A percentile compares a stretch with the other conserved stretches of the same genome.
Conservation (phyloP, 805 yeast genomes). For the Sugiyamaella chiloensis region DNA sequence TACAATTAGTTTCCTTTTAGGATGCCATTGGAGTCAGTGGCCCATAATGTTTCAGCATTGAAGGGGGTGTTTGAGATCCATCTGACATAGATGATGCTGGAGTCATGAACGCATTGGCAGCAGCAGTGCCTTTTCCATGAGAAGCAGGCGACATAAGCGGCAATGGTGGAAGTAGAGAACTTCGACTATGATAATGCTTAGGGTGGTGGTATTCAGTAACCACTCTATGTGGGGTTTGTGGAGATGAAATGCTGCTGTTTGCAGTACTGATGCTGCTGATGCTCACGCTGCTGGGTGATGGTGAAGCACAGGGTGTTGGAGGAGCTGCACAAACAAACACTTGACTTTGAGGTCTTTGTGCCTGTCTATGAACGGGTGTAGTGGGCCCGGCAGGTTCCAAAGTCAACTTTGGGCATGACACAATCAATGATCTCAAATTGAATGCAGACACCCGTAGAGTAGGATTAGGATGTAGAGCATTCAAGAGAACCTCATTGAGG, state of each 20-base stretch:
- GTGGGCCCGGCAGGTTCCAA: background rate
- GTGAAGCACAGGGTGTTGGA: slow-evolving; percentile 11
- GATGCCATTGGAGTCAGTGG: slow-evolving; percentile 3
- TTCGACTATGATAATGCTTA: background rate
- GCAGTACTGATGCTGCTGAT: background rate
- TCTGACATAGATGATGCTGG: background rate
- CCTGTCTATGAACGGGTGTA: background rate
- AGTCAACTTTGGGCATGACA: slow-evolving; percentile 10
- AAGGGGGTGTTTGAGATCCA: background rate
- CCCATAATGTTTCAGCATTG: background rate
- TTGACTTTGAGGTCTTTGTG: background rate
- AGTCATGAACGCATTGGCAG: background rate
- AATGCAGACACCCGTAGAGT: slow-evolving; percentile 14
- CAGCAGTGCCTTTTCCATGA: background rate
- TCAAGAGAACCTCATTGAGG: slow-evolving; percentile 38
- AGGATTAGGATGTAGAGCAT: slow-evolving; percentile 18
- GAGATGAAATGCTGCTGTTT: background rate
- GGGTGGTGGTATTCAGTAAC: background rate
- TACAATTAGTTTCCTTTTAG: too few relatives aligned
- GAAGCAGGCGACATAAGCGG: background rate
- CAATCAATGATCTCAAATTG: slow-evolving; percentile 15
- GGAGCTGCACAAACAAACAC: too few relatives aligned
- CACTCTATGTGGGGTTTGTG: background rate
- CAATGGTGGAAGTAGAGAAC: background rate
- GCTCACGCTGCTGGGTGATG: too few relatives aligned